Evolutionary conservation across 192 early-diverging fungal species (phyloP).

Genomic region (Rhizophagus prolifer): DNA sequence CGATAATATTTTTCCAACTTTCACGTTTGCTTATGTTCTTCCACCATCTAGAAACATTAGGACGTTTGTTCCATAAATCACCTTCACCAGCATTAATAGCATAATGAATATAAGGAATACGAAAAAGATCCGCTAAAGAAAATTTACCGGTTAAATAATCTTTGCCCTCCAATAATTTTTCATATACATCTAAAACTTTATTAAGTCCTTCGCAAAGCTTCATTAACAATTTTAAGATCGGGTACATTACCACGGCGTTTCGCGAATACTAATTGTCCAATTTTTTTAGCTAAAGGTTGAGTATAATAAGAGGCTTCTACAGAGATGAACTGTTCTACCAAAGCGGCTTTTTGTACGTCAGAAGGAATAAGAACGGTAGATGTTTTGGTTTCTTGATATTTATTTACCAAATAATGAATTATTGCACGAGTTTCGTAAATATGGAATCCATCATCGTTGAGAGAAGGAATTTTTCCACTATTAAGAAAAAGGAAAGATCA

Average conservation of each 20-base stretch:
- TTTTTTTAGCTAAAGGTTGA: not conserved
- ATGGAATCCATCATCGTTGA: constrained; percentile 36
- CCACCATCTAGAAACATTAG: no score
- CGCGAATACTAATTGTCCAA: not conserved
- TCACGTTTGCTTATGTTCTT: no score
- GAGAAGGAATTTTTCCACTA: constrained; percentile 42
- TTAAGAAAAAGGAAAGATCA: not conserved
- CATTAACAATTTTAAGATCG: not conserved
- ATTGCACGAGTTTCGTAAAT: no score
- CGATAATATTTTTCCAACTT: no score
- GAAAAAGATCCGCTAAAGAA: no score
- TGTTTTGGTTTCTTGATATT: constrained; percentile 19
- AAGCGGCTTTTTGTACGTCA: no score
- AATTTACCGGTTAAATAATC: no score
- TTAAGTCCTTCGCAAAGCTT: not conserved
- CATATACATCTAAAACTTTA: constrained; percentile 21
- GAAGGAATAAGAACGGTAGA: constrained; percentile 33
- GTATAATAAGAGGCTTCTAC: constrained; percentile 24
- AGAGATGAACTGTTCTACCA: no score
- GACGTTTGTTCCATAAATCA: no score
- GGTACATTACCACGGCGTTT: not conserved
- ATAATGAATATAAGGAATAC: no score
- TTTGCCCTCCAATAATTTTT: constrained; percentile 25
- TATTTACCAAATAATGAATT: no score
- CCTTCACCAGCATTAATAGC: no score